Percentiles rank a stretch among this genome's conserved stretches.
Evolutionary conservation across 2,329 filamentous ascomycete species (phyloP).

Genomic region (Achaetomium macrosporum): DNA sequence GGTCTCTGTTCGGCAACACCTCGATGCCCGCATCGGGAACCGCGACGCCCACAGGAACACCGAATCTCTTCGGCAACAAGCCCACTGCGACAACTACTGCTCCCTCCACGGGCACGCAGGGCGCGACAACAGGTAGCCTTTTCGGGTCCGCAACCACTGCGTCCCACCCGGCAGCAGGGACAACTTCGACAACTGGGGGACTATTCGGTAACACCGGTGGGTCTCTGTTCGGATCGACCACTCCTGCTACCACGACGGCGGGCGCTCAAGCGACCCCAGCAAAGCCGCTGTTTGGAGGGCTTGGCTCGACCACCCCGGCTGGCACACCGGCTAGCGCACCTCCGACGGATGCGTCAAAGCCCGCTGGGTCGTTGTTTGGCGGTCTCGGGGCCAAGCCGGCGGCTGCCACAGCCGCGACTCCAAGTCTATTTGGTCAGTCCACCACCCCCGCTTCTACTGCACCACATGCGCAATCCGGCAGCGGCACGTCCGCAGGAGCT

Average conservation of each 20-base stretch:
- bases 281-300: constrained; percentile 41
- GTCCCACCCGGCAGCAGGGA: constrained; percentile 2
- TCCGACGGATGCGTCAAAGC: constrained; percentile 33
- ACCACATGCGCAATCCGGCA: not conserved
- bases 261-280: constrained; percentile 36
- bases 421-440: constrained; percentile 15
- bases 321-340: constrained; percentile 53
- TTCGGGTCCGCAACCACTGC: constrained; percentile 16
- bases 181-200: constrained; percentile 11
- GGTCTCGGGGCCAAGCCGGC: constrained; percentile 25
- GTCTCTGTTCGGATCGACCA: not conserved
- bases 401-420: constrained; percentile 17
- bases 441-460: constrained; percentile 10
- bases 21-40: constrained; percentile 16
- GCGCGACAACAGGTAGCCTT: constrained; percentile 12
- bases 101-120: constrained; percentile 14
- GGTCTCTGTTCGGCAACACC: constrained; percentile 15
- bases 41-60: constrained; percentile 3
- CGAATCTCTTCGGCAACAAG: constrained; percentile 14
- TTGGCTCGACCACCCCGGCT: constrained; percentile 50
- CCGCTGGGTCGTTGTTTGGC: constrained; percentile 22
- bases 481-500: not conserved
- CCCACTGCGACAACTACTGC: constrained; percentile 16
- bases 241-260: not conserved
- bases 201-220: constrained; percentile 23